Evolutionary conservation across 2,329 filamentous ascomycete species (phyloP).

Genomic region (Ophiostoma ulmi): DNA sequence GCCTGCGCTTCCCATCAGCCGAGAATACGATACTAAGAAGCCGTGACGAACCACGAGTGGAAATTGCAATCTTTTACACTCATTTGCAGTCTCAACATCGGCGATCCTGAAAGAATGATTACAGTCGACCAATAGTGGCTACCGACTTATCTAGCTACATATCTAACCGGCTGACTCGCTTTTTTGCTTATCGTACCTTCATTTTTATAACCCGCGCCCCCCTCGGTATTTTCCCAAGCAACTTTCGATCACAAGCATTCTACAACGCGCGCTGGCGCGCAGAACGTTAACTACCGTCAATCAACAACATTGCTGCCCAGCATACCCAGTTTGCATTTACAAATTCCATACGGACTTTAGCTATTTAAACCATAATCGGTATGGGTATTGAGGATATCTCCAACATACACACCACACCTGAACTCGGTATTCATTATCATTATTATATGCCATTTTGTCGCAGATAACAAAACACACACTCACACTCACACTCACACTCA

Average conservation of each 20-base stretch:
- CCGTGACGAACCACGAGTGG: background rate
- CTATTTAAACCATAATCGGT: background rate
- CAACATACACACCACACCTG: background rate
- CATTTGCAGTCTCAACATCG: background rate
- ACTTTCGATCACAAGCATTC: background rate
- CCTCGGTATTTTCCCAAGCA: background rate
- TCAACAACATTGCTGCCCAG: background rate
- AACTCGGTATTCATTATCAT: background rate
- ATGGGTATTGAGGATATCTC: too few relatives aligned
- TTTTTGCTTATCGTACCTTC: background rate
- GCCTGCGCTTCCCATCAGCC: constrained; percentile 3
- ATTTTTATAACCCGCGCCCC: background rate
- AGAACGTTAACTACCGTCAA: background rate
- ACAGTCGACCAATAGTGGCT: background rate
- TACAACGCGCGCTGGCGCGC: constrained; percentile 11
- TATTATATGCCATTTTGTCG: background rate
- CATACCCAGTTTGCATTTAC: background rate
- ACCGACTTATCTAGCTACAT: background rate
- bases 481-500: background rate
- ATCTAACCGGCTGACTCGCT: background rate
- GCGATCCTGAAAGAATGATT: background rate
- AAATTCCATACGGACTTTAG: background rate
- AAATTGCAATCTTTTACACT: background rate
- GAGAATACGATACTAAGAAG: background rate
- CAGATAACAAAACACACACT: background rate